Base-by-base conservation (phyloP, 768 basidiomycete genomes). In the Clathrus columnatus region DNA sequence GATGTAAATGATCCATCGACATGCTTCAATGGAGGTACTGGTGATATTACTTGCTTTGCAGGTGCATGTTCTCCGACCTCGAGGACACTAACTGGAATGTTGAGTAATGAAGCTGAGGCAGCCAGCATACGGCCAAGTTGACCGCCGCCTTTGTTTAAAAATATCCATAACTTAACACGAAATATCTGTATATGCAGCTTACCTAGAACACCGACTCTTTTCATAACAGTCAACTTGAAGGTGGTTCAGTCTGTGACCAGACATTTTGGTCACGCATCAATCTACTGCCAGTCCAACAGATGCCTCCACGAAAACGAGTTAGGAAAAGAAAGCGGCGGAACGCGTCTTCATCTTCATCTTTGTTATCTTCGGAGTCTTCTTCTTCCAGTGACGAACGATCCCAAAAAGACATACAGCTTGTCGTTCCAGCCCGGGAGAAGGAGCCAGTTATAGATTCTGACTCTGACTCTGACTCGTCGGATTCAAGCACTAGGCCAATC, bases 81-180 rank as follows among this genome's bases (percentile, higher is more conserved):
- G 30, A 99, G 85, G 60, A 96, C 81, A 28, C 92, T 69, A 17
- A 94, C 72, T 41, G 85, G 80, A 62, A 96, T 76, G 64, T 92
- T 89, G 49, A 98, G 78, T 28, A 91, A 77, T 2, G 93, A 85
- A 2, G 95, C 94, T 0, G 94, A 84, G 28, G 85, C 84, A 4
- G 86, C 89, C 14, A 99, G 79, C 96, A 99, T 99, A 21, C 95
- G 91, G 23, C 95, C 95, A 23, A 99, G 82, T 70, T 98, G 95
- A 59, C 95, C 94, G 32, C 96, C 96, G 59, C 95, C 95, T 94
- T n/a, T 16, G 26, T 48, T 10, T 20, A 44, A 49, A 14, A 51
- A 29, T 28, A 50, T 27, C 57, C 18, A 41, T 20, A 52, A 23
- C 26, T 36, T 10, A 10, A 18, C 26, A 4, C 41, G 36, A 14